Percentiles rank a stretch among this genome's conserved stretches.
phyloP scores from a whole-genome alignment of 345 rosid genomes.

The Fremontodendron californicum region DNA sequence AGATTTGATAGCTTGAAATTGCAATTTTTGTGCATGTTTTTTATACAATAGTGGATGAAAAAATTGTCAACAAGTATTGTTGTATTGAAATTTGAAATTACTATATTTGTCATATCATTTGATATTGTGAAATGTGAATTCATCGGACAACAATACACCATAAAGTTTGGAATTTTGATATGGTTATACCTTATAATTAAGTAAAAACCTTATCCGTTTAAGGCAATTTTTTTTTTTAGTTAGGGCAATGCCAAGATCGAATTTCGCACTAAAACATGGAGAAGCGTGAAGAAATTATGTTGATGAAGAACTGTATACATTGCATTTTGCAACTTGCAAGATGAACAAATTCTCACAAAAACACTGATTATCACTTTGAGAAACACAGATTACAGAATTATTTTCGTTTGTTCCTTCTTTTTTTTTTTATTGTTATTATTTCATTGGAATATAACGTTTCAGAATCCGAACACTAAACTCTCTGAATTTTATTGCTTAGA shows the following conservation, averaged over 20 bases:
- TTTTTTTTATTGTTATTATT: neutral
- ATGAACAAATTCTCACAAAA: neutral
- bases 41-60: too few relatives aligned
- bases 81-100: too few relatives aligned
- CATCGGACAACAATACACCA: neutral
- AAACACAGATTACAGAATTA: slow-evolving; percentile 9
- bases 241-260: too few relatives aligned
- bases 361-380: neutral
- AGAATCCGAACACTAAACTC: slow-evolving; percentile 5
- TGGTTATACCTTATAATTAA: too few relatives aligned
- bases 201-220: too few relatives aligned
- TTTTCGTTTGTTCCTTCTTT: neutral
- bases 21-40: too few relatives aligned
- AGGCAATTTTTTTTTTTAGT: too few relatives aligned
- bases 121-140: too few relatives aligned
- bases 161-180: neutral
- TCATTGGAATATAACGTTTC: neutral
- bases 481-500: neutral
- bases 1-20: too few relatives aligned
- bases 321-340: slow-evolving; percentile 6
- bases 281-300: neutral
- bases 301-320: neutral
- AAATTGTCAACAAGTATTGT: too few relatives aligned
- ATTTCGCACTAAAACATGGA: neutral
- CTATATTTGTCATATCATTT: too few relatives aligned